Evolutionary conservation across 2,329 filamentous ascomycete genomes (phyloP), one percentile per base, ranked within the genome.

Genomic region (Claviceps arundinis): DNA sequence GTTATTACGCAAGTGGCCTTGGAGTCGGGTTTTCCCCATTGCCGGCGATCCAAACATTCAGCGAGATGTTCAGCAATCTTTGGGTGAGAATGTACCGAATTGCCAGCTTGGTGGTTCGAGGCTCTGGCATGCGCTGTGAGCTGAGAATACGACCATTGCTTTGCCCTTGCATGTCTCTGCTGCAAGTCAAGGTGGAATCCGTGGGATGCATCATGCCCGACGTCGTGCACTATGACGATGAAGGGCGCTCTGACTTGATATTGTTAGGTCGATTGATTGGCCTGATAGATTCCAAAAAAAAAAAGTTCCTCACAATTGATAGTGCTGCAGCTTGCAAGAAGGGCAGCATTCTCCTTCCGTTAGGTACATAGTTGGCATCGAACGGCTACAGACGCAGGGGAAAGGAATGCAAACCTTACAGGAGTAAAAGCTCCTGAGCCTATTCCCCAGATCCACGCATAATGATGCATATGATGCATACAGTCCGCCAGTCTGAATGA

Each of bases 81-180:
- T 37, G 48, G 37, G 48, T 24, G 48, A 37, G 40, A 17, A 44
- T 38, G 42, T 8, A 24, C 41, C 26, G 22, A 24, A 38, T 24
- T 24, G 30, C 5, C 30, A 14, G 37, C 7, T 37, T 47, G n/a
- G 26, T 42, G 52, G 37, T 30, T 46, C 30, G 44, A 53, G 48
- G 37, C 44, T 48, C 44, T 50, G 52, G 52, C 37, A 53, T 50
- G 24, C 37, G 17, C 19, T 17, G 9, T 26, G 34, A 24, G 19
- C 37, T 45, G 41, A 11, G 30, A 52, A 49, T 40, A 34, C 26
- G 41, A 22, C 8, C 40, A 41, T n/a, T n/a, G 8, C 16, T 38
- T 9, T 47, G 47, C 55, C 55, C 55, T 55, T 56, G 55, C 55
- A 54, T 56, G 55, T 55, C 55, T 54, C 55, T 53, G 48, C 30